Evolutionary conservation across 2,329 filamentous ascomycete genomes (phyloP).

Genomic region (Coleophoma eucalyptorum): DNA sequence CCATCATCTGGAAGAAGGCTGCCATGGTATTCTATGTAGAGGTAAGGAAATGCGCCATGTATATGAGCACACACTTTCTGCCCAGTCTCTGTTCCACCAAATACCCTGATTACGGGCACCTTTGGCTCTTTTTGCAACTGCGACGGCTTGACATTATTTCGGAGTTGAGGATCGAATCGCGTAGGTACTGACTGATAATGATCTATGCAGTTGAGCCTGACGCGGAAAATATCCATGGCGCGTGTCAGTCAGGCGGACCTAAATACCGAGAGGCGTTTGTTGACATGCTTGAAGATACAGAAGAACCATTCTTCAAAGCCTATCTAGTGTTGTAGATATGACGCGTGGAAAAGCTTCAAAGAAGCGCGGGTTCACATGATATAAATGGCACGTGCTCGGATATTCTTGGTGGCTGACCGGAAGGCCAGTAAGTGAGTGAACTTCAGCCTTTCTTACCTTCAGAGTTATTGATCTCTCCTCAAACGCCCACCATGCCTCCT

Average conservation of each 20-base stretch:
- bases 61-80: slow-evolving; percentile 96
- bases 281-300: slow-evolving; percentile 1
- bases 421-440: background rate
- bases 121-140: slow-evolving; percentile 62
- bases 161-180: slow-evolving; percentile 75
- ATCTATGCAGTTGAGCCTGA: slow-evolving; percentile 94
- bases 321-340: too few relatives aligned
- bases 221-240: slow-evolving; percentile 72
- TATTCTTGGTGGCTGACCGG: background rate
- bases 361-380: too few relatives aligned
- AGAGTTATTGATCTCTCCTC: background rate
- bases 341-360: too few relatives aligned
- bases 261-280: background rate
- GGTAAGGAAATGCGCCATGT: slow-evolving; percentile 91
- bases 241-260: slow-evolving; percentile 6
- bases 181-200: slow-evolving; percentile 83
- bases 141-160: slow-evolving; percentile 56
- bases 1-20: slow-evolving; percentile 63
- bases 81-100: slow-evolving; percentile 89
- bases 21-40: slow-evolving; percentile 85
- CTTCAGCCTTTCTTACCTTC: background rate
- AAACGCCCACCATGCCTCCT: slow-evolving; percentile 32
- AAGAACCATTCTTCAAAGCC: too few relatives aligned
- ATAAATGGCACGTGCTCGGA: too few relatives aligned
- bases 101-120: slow-evolving; percentile 84